Evolutionary conservation across 1,139 yeast genomes (phyloP).

Genomic region (Yamadazyma atlantica): DNA sequence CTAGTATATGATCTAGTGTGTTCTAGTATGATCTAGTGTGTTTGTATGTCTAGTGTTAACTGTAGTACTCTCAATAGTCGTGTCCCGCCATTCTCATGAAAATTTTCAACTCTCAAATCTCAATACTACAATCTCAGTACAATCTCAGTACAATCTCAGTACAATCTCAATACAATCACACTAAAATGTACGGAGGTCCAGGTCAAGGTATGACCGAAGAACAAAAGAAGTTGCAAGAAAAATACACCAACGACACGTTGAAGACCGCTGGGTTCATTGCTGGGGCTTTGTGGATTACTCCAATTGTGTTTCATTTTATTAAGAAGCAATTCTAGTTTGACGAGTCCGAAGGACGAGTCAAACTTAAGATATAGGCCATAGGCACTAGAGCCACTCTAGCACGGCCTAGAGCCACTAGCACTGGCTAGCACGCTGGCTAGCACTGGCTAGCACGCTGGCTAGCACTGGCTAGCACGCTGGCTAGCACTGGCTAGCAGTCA

Average conservation of each 20-base stretch:
- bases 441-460: no score
- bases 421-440: no score
- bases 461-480: no score
- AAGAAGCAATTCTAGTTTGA: slow-evolving; percentile 48
- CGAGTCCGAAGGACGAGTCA: no score
- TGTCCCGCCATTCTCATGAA: slow-evolving; percentile 1
- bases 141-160: neutral
- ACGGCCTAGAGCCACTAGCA: no score
- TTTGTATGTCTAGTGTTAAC: no score
- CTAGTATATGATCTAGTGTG: no score
- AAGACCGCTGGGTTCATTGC: slow-evolving; percentile 70
- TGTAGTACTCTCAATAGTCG: no score
- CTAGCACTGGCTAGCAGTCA: no score
- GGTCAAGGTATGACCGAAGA: slow-evolving; percentile 65
- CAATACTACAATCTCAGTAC: neutral
- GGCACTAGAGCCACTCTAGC: no score
- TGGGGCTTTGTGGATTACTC: slow-evolving; percentile 76
- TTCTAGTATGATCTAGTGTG: no score
- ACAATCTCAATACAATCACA: neutral
- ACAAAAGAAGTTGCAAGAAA: slow-evolving; percentile 72
- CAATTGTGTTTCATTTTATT: slow-evolving; percentile 60
- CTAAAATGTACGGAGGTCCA: slow-evolving; percentile 74
- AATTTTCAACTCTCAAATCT: slow-evolving; percentile 3
- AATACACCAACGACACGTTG: slow-evolving; percentile 65
- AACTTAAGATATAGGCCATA: no score